These are phyloP conservation scores for Ceratocystiopsis sp. DNA, from an alignment of 2,329 filamentous ascomycete genomes.

Conservation along the genomic window DNA sequence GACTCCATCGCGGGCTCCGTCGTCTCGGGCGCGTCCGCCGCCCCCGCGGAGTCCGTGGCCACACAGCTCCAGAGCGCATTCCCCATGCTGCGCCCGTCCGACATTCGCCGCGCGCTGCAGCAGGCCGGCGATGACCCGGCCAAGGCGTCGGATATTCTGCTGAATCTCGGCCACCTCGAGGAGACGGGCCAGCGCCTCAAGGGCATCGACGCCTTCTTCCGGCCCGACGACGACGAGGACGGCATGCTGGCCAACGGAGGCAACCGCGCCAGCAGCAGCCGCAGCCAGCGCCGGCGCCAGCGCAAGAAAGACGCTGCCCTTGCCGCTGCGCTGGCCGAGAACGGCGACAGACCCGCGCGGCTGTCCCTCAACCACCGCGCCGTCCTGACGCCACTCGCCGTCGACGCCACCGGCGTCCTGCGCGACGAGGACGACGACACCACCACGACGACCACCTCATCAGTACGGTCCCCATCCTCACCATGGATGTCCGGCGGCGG, in stretches of 20 bases:
- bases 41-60: constrained; percentile 16
- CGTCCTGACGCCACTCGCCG: constrained; percentile 20
- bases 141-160: constrained; percentile 58
- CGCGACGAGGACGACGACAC: background rate
- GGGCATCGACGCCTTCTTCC: constrained; percentile 69
- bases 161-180: constrained; percentile 64
- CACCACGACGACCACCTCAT: no score
- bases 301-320: background rate
- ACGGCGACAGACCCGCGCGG: constrained; percentile 6
- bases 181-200: constrained; percentile 46
- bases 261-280: no score
- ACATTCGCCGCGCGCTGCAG: constrained; percentile 48
- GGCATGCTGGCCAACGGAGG: no score
- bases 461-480: no score
- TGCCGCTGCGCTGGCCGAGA: background rate
- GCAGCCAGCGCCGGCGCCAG: background rate
- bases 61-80: constrained; percentile 53
- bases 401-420: constrained; percentile 15
- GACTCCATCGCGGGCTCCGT: background rate
- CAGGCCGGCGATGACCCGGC: constrained; percentile 52
- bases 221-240: constrained; percentile 22
- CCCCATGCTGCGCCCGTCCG: constrained; percentile 45
- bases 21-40: constrained; percentile 2
- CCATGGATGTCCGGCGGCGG: background rate
- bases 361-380: constrained; percentile 23